Evolutionary conservation across 805 yeast genomes (phyloP).

Genomic region (Myxozyma melibiosi): DNA sequence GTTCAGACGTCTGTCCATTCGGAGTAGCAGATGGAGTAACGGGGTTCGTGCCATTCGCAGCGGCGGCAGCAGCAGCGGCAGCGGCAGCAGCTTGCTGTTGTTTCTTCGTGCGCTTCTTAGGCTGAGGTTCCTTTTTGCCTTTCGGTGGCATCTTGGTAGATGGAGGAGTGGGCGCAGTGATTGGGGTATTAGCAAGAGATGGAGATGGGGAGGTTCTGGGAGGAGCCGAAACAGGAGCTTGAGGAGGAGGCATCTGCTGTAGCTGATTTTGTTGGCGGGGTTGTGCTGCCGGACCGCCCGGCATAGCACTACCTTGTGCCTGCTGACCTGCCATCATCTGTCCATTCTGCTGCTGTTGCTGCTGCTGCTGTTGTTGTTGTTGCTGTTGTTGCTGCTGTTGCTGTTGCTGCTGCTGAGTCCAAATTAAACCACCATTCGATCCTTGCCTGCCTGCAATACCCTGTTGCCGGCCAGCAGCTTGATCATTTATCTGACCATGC

Average conservation of each 20-base stretch:
- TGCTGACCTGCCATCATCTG: conserved; percentile 12
- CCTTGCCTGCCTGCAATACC: conserved; percentile 9
- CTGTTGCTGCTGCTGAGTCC: conserved; percentile 20
- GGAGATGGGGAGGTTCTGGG: conserved; percentile 26
- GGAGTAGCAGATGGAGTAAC: conserved; percentile 32
- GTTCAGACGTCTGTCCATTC: conserved; percentile 30
- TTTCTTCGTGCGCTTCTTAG: conserved; percentile 26
- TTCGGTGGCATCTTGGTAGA: conserved; percentile 22
- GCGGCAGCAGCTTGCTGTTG: conserved; percentile 25
- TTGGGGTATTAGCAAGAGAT: conserved; percentile 21
- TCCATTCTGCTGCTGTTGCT: conserved; percentile 2
- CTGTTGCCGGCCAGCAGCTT: conserved; percentile 11
- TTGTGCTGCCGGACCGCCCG: conserved; percentile 5
- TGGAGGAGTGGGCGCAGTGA: conserved; percentile 34
- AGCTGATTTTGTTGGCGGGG: conserved; percentile 23
- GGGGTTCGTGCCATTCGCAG: conserved; percentile 20
- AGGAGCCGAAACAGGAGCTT: conserved; percentile 15
- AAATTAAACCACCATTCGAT: conserved; percentile 15
- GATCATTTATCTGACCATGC: conserved; percentile 19
- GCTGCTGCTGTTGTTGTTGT: conserved; percentile 6
- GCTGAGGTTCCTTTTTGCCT: conserved; percentile 30
- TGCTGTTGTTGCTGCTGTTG: not conserved
- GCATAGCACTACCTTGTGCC: conserved; percentile 3
- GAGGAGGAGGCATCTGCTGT: conserved; percentile 33
- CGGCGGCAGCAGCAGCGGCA: conserved; percentile 26